Evolutionary conservation across 1,284 basidiomycete species (phyloP).

Genomic region (Inonotus hispidus): DNA sequence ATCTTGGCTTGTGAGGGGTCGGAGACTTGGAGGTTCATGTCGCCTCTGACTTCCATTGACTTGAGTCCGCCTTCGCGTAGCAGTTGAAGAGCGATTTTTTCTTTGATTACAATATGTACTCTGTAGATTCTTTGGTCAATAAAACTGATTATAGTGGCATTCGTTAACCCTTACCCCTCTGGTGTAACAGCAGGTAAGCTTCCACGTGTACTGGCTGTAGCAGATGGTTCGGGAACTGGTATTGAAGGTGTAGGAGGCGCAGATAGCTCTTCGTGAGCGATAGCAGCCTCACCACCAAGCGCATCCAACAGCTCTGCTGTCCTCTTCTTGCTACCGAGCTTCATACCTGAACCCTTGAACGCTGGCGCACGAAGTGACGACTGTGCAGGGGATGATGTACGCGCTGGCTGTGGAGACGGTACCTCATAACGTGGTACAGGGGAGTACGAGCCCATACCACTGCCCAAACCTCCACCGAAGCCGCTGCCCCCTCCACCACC

Average conservation of each 20-base stretch:
- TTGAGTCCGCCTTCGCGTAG: constrained; percentile 89
- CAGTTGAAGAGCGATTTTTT: constrained; percentile 76
- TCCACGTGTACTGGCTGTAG: constrained; percentile 40
- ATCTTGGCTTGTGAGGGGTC: constrained; percentile 76
- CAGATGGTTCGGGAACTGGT: constrained; percentile 40
- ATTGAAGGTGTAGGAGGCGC: constrained; percentile 50
- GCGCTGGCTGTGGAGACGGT: constrained; percentile 40
- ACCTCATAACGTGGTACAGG: constrained; percentile 68
- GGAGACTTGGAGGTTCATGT: constrained; percentile 88
- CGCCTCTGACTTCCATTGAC: constrained; percentile 88
- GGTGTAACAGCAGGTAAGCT: constrained; percentile 75
- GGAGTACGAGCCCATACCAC: constrained; percentile 47
- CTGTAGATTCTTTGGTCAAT: constrained; percentile 36
- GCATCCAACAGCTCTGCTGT: constrained; percentile 85
- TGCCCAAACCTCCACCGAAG: constrained; percentile 53
- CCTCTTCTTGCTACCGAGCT: constrained; percentile 92
- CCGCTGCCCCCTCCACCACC: constrained; percentile 38
- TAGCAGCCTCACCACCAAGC: constrained; percentile 73
- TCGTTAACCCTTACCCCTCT: constrained; percentile 52
- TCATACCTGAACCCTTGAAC: constrained; percentile 97
- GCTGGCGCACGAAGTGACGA: constrained; percentile 57
- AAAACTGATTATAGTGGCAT: constrained; percentile 1
- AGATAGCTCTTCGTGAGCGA: constrained; percentile 49
- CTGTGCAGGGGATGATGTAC: constrained; percentile 47
- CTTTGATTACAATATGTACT: constrained; percentile 83